Base-by-base conservation (phyloP, 2,329 filamentous ascomycete genomes). In the Aspergillus persii region DNA sequence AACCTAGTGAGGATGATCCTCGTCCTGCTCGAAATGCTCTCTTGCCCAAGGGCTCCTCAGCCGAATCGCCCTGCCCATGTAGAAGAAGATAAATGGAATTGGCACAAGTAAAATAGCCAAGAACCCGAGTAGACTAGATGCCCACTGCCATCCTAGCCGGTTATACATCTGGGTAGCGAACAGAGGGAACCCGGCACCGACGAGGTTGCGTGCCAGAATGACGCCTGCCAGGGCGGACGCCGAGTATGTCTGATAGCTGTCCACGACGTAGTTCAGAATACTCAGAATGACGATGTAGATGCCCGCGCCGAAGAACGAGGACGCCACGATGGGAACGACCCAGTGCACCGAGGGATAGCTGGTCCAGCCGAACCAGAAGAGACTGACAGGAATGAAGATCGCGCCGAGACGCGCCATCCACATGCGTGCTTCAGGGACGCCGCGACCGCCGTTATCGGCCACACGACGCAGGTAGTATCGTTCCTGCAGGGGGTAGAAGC, bases 221-320 rank as follows among this genome's bases (percentile, higher is more conserved):
- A 91, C 90, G n/a, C 88, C 89, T 27, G 89, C 89, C 0, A 89
- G 89, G 0, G 89, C 89, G 0, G 86, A 89, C 1, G 89, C 88
- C 0, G 87, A 85, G 70, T 89, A 90, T 0, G 85, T 85, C 0
- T 88, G 89, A 66, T 91, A 90, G 5, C 87, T 86, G 62, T 86
- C 87, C 46, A 90, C 84, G 80, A 91, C 89, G 75, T 91, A 91
- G 72, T 91, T 87, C 63, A 90, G 87, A 5, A 87, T 89, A 12
- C 86, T 86, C 82, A 89, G 87, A 75, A 90, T 90, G 55, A 89
- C 89, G 33, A 84, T 78, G 59, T 88, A 89, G 67, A 91, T 90
- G 56, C 88, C 88, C 41, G 91, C 86, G 11, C 87, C 89, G 56
- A 91, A 85, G 57, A 89, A 79, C 2, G 80, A 80, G 1, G 83